These are phyloP conservation scores for Mortierella sp. DNA, from an alignment of 371 early-diverging fungal genomes.

Conservation along the genomic window DNA sequence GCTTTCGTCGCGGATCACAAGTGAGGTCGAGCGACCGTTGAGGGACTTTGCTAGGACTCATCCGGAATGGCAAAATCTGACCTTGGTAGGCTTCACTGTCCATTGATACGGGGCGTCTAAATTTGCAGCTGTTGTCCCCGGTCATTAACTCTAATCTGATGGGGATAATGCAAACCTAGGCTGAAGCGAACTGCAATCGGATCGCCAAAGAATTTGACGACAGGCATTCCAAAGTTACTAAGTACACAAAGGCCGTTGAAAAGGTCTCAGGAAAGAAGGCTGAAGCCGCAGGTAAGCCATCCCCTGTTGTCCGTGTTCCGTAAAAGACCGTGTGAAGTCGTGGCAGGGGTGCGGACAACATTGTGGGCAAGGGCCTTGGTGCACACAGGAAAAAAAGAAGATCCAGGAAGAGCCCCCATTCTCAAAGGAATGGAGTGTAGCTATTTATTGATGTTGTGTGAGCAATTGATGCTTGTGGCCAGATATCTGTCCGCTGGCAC, in stretches of 20 bases:
- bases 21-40: slow-evolving; percentile 60
- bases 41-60: slow-evolving; percentile 41
- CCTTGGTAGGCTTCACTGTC: slow-evolving; percentile 26
- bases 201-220: slow-evolving; percentile 63
- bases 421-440: slow-evolving; percentile 1
- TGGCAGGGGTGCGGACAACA: no score
- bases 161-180: slow-evolving; percentile 20
- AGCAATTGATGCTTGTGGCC: slow-evolving; percentile 4
- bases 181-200: slow-evolving; percentile 56
- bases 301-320: background rate
- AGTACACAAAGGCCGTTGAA: slow-evolving; percentile 59
- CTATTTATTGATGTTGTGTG: slow-evolving; percentile 9
- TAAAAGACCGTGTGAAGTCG: background rate
- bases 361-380: no score
- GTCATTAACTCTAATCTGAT: slow-evolving; percentile 26
- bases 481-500: background rate
- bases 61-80: slow-evolving; percentile 39
- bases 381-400: background rate
- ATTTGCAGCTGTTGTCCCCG: background rate
- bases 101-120: background rate
- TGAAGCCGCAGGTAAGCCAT: slow-evolving; percentile 40
- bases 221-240: slow-evolving; percentile 54
- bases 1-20: slow-evolving; percentile 55
- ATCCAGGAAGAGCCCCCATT: background rate
- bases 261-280: slow-evolving; percentile 55